phyloP scores from a whole-genome alignment of 2,329 filamentous ascomycete genomes.

The Diaporthe citrichinensis region DNA sequence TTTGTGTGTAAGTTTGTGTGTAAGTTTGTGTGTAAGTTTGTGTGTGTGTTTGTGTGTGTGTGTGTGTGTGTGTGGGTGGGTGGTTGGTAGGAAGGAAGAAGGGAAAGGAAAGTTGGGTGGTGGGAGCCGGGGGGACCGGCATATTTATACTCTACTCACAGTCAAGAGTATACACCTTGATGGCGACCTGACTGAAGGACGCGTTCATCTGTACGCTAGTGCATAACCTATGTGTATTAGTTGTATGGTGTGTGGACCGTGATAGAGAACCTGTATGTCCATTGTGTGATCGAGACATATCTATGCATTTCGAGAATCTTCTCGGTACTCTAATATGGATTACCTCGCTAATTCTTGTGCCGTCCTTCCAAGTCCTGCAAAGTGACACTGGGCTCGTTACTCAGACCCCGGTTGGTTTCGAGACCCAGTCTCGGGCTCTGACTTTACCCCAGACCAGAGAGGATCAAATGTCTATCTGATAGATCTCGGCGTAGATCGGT shows the following conservation, averaged over 20 bases:
- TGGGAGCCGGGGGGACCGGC: not conserved
- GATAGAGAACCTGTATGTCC: not conserved
- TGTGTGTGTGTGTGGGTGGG: not conserved
- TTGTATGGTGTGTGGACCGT: not conserved
- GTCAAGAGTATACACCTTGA: conserved; percentile 1
- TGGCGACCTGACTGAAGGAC: not conserved
- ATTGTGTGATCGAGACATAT: not conserved
- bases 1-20: not conserved
- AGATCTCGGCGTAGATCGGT: no score
- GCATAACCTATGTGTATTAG: not conserved
- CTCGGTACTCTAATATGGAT: not conserved
- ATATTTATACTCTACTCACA: not conserved
- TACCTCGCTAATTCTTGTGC: not conserved
- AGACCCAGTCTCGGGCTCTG: no score
- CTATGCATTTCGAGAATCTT: conserved; percentile 1
- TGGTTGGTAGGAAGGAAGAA: not conserved
- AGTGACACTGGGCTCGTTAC: no score
- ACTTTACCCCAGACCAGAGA: no score
- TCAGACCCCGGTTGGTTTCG: no score
- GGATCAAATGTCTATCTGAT: no score
- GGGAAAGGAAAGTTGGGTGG: not conserved
- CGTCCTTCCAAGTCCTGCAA: no score
- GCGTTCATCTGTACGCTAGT: not conserved
- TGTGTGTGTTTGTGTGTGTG: no score
- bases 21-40: not conserved